Evolutionary conservation across 805 yeast species (phyloP), one percentile per base, ranked within the genome.

Genomic region (Naumovozyma dairenensis): DNA sequence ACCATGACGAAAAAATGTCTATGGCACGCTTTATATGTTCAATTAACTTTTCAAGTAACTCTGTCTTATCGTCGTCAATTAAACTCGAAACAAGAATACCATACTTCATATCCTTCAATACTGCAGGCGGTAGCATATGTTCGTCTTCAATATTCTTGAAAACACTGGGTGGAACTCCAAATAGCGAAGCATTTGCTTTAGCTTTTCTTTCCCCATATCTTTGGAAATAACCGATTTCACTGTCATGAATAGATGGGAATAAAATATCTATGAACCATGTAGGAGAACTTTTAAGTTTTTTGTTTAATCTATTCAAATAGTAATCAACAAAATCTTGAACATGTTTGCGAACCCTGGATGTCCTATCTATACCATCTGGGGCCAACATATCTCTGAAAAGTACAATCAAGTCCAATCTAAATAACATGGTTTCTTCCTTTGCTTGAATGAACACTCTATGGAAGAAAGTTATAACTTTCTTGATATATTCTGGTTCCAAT

Each of bases 401-500:
- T 12, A 66, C 52, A 69, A 89, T 70, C 49, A 92, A 74, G 51
- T 87, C 96, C 21, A 92, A 51, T 32, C 95, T 63, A 46, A 67
- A 77, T 21, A 82, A 54, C 21, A 71, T 58, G 0, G 76, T 62
- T 27, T 76, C 74, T 32, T 66, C 68, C 37, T 80, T 78, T 26
- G 73, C 68, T 31, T 74, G 66, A 31, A 79, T 76, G 43, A 85
- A 74, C 1, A 84, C 57, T 20, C 82, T 63, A 49, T 82, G 84
- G 48, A 86, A 75, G 49, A 72, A 89, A 1, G 79, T 63, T 6
- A 92, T 51, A 8, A 80, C 76, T 31, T 69, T 66, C 43, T 75
- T 77, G 29, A 89, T 59, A 31, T 76, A 77, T 9, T 60, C 65
- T 34, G 74, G 74, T 1, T 68, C 56, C 22, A 87, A 55, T 37